Base-by-base conservation (phyloP, 2,329 filamentous ascomycete genomes). In the Cladosporium sp. region DNA sequence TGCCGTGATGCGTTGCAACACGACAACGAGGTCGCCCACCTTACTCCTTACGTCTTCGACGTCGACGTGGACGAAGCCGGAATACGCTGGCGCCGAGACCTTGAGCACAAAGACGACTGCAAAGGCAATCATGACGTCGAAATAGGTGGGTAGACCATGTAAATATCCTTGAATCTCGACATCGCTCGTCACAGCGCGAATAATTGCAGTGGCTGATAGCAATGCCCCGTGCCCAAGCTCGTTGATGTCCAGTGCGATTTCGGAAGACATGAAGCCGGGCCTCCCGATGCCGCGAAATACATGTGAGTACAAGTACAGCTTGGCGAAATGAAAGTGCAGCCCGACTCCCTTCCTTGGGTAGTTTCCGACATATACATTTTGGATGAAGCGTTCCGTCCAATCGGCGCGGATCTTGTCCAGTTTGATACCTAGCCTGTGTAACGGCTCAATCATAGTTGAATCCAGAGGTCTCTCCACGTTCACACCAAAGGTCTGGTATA, bases 51-150 rank as follows among this genome's bases (percentile, higher is more conserved):
- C 64, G 39, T 68, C 62, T 32, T 60, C 62, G 2, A 62, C 68
- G 53, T 68, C 67, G 10, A 68, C 62, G 6, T 62, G 62, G 1
- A 68, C 61, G 12, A 61, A 64, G 10, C 52, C 61, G 12, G 65
- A 62, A 50, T 67, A 68, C 35, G 66, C 67, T 10, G 28, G 28
- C n/a, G 66, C 65, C 19, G 67, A 66, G 2, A 70, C 64, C 54
- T 70, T 70, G n/a, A 70, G 63, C n/a, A 70, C 62, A 50, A 69
- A 69, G 3, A 70, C 68, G 5, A 65, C 62, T 19, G 66, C 67
- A 42, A 68, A 69, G 1, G 63, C 65, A 45, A 69, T 68, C 67
- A 69, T 69, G 53, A 68, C 56, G 58, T 69, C 64, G 49, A 69
- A 68, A 53, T 69, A 69, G 15, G 65, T 68, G 10, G 67, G 67